These are phyloP conservation scores for Phylloporus sp. DNA, from an alignment of 768 basidiomycete genomes.

Conservation along the genomic window DNA sequence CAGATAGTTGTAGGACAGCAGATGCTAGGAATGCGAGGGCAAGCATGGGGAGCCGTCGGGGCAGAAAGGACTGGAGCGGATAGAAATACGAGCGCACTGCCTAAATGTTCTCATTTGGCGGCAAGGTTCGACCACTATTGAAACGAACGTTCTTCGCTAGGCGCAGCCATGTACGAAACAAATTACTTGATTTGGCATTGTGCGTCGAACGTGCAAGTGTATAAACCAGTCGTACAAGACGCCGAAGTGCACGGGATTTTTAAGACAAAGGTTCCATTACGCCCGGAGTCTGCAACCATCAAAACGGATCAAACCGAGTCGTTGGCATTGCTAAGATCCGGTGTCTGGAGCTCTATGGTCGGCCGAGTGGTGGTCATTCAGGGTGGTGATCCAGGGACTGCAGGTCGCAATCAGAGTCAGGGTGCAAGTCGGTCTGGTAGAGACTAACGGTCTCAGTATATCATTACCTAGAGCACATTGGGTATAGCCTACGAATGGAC, in stretches of 20 bases:
- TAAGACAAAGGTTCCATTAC: background rate
- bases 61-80: background rate
- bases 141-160: conserved; percentile 29
- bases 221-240: background rate
- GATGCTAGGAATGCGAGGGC: conserved; percentile 8
- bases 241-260: background rate
- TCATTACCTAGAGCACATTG: background rate
- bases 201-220: conserved; percentile 18
- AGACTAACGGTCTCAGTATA: background rate
- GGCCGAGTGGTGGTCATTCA: background rate
- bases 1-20: conserved; percentile 1
- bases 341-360: background rate
- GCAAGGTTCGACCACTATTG: conserved; percentile 13
- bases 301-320: background rate
- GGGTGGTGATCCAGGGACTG: background rate
- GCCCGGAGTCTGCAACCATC: background rate
- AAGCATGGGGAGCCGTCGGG: conserved; percentile 13
- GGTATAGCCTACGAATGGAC: background rate
- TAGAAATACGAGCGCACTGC: conserved; percentile 4
- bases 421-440: background rate
- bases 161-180: background rate
- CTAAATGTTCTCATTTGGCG: conserved; percentile 12
- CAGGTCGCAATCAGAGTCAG: background rate
- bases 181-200: conserved; percentile 22
- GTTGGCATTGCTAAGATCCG: background rate